phyloP scores from a whole-genome alignment of 208 protist species.

The Angomonas deanei region DNA sequence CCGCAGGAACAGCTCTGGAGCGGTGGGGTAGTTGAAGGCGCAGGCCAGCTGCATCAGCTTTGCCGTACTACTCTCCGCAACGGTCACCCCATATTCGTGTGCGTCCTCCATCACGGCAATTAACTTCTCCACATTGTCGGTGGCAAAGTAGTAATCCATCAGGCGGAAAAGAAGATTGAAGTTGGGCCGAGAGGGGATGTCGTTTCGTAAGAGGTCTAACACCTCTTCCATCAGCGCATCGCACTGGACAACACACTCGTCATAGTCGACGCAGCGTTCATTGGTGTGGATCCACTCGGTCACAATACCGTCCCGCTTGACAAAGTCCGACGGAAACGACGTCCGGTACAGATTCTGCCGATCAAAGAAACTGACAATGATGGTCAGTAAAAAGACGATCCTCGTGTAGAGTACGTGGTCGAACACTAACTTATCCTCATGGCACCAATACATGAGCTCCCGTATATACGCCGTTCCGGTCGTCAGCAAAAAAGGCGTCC shows the following conservation, averaged over 20 bases:
- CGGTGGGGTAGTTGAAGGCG: slow-evolving; percentile 74
- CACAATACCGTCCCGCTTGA: slow-evolving; percentile 82
- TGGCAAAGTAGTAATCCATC: slow-evolving; percentile 89
- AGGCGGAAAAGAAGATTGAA: slow-evolving; percentile 85
- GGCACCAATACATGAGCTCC: slow-evolving; percentile 71
- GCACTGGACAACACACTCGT: slow-evolving; percentile 83
- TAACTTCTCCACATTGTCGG: slow-evolving; percentile 89
- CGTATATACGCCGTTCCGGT: slow-evolving; percentile 60
- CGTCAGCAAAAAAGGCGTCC: slow-evolving; percentile 61
- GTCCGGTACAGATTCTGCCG: slow-evolving; percentile 82
- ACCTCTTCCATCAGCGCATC: slow-evolving; percentile 84
- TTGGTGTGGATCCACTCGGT: slow-evolving; percentile 79
- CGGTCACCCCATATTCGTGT: slow-evolving; percentile 51
- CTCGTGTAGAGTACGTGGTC: slow-evolving; percentile 87
- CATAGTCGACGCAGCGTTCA: slow-evolving; percentile 72
- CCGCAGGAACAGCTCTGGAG: slow-evolving; percentile 74
- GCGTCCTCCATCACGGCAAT: slow-evolving; percentile 86
- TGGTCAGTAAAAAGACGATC: slow-evolving; percentile 82
- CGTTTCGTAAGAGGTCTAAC: slow-evolving; percentile 56
- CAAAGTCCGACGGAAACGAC: slow-evolving; percentile 66
- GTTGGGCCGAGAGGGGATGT: slow-evolving; percentile 66
- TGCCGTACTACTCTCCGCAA: slow-evolving; percentile 84
- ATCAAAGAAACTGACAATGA: slow-evolving; percentile 88
- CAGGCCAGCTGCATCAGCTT: slow-evolving; percentile 90
- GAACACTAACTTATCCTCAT: slow-evolving; percentile 75